Conservation (phyloP, 352 stramenopile species). For the Pythium folliculosum region DNA sequence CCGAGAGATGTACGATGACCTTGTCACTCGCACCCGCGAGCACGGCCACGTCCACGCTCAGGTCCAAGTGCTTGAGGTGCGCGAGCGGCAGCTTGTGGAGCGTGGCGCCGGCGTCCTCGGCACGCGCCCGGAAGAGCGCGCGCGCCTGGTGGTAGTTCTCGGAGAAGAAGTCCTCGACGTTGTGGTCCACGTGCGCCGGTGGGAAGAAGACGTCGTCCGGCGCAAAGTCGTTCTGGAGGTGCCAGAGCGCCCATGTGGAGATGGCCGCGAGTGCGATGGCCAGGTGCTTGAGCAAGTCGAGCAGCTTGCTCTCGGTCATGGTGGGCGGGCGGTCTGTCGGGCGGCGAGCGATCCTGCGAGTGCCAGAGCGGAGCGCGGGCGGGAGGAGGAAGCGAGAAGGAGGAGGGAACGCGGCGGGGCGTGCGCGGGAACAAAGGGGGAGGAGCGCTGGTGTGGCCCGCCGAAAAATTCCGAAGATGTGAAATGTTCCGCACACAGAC, state of each 20-base stretch:
- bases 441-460: background rate
- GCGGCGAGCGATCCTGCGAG: background rate
- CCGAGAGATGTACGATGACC: slow-evolving; percentile 77
- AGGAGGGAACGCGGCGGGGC: background rate
- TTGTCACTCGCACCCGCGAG: slow-evolving; percentile 44
- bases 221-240: slow-evolving; percentile 50
- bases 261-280: slow-evolving; percentile 18
- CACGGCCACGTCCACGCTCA: slow-evolving; percentile 72
- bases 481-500: background rate
- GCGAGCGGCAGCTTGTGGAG: slow-evolving; percentile 56
- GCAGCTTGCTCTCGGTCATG: slow-evolving; percentile 8
- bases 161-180: slow-evolving; percentile 49
- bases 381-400: background rate
- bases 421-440: background rate
- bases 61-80: slow-evolving; percentile 43
- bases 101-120: slow-evolving; percentile 33
- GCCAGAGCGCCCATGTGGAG: slow-evolving; percentile 38
- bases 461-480: slow-evolving; percentile 3
- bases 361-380: background rate
- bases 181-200: slow-evolving; percentile 22
- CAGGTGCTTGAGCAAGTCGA: slow-evolving; percentile 18
- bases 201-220: slow-evolving; percentile 48
- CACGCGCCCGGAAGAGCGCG: slow-evolving; percentile 53
- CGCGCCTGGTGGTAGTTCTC: slow-evolving; percentile 69
- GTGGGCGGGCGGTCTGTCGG: background rate